Evolutionary conservation across 495 filamentous ascomycete species (phyloP).

Genomic region (Tuber indicum): DNA sequence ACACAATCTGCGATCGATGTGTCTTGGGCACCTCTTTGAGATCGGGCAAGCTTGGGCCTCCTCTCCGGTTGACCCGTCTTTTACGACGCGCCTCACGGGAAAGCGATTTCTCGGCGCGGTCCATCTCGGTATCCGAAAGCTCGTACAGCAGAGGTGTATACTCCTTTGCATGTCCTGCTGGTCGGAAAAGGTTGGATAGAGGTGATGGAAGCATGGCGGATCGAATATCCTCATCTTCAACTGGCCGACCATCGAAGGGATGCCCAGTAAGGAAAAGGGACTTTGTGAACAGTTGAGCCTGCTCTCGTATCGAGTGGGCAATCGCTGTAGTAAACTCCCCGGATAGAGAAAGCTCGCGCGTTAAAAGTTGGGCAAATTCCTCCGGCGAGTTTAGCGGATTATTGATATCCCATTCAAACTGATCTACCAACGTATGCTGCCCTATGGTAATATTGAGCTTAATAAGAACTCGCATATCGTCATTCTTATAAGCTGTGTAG

Average conservation of each 20-base stretch:
- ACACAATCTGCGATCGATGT: constrained; percentile 83
- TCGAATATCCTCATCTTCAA: constrained; percentile 84
- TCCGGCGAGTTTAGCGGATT: constrained; percentile 88
- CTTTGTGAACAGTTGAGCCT: constrained; percentile 85
- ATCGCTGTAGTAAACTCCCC: constrained; percentile 97
- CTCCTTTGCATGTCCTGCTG: constrained; percentile 84
- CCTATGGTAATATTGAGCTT: constrained; percentile 98
- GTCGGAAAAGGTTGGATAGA: constrained; percentile 72
- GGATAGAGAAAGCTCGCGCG: constrained; percentile 80
- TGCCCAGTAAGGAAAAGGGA: constrained; percentile 89
- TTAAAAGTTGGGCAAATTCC: constrained; percentile 84
- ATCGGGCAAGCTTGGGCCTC: constrained; percentile 89
- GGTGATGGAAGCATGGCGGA: constrained; percentile 81
- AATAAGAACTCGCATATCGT: constrained; percentile 93
- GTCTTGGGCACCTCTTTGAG: constrained; percentile 90
- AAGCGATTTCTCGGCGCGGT: constrained; percentile 83
- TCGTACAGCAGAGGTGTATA: constrained; percentile 90
- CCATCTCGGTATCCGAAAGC: constrained; percentile 81
- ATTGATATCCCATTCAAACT: constrained; percentile 99
- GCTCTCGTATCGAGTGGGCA: constrained; percentile 92
- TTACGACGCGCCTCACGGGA: constrained; percentile 89
- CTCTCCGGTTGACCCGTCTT: constrained; percentile 84
- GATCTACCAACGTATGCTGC: constrained; percentile 85
- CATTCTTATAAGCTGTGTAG: constrained; percentile 92
- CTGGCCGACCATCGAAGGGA: constrained; percentile 85